These are phyloP conservation scores for Eimeria maxima DNA, from an alignment of 169 alveolate genomes.

Conservation along the genomic window DNA sequence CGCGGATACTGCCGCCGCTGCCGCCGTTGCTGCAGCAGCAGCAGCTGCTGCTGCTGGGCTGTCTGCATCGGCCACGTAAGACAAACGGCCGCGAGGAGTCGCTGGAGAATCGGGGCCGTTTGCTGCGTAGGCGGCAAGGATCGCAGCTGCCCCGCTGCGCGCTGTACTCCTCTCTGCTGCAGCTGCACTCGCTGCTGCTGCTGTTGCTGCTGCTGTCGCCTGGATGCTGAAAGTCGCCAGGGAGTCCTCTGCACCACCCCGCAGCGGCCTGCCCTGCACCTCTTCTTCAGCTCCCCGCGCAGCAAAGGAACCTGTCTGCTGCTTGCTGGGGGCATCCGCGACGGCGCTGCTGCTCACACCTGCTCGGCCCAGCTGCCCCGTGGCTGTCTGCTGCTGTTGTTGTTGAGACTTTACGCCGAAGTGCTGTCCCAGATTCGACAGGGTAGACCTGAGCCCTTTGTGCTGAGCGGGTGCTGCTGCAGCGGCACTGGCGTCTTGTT, in stretches of 20 bases:
- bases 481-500: not conserved
- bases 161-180: conserved; percentile 45
- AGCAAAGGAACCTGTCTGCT: not conserved
- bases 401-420: conserved; percentile 61
- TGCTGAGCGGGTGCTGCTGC: conserved; percentile 50
- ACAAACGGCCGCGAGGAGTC: not conserved
- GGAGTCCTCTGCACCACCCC: not conserved
- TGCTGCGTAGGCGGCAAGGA: conserved; percentile 26
- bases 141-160: conserved; percentile 49
- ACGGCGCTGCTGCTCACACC: not conserved
- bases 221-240: not conserved
- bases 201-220: conserved; percentile 31
- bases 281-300: not conserved
- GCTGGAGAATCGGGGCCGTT: not conserved
- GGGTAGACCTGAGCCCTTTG: conserved; percentile 41
- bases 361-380: not conserved
- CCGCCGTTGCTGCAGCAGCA: not conserved
- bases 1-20: conserved; percentile 61
- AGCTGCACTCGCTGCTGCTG: conserved; percentile 35
- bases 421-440: conserved; percentile 26
- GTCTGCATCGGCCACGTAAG: not conserved
- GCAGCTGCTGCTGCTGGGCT: conserved; percentile 51
- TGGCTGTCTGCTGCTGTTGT: conserved; percentile 58
- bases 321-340: conserved; percentile 1
- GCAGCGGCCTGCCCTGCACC: not conserved